Evolutionary conservation across 352 stramenopile genomes (phyloP), one percentile per base, ranked within the genome.

Genomic region (Globisporangium orthogonon): DNA sequence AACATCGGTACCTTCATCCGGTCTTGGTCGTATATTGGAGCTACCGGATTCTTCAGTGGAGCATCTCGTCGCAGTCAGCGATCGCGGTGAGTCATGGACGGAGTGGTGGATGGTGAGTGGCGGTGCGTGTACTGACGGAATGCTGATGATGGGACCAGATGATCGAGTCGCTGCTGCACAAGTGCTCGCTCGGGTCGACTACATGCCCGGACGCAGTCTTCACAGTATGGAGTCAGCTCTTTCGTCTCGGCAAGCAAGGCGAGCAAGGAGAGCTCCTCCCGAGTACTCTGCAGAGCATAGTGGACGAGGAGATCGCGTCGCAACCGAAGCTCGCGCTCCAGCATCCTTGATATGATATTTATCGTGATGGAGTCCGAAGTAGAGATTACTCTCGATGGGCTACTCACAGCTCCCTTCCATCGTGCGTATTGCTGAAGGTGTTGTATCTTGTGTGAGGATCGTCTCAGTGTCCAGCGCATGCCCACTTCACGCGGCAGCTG

Each of bases 11-110:
- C 41, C 51, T 89, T 2, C 81, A 91, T 40, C 81, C 81, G 28
- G 47, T 91, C 0, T 52, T 91, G 15, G 59, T 82, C 17, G 56
- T 78, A 3, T 88, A 91, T 53, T 91, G 81, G 81, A 72, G 65
- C 17, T 88, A 83, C 50, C 69, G 71, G 29, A 64, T 91, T 33
- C 58, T 91, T 23, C 71, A 86, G 33, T 91, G 78, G 78, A 85
- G 71, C 55, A 58, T 86, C 7, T 89, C 81, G 7, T 70, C 62
- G 41, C 71, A 70, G 58, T 70, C 78, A 53, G 81, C 65, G 37
- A 73, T 91, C 14, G 74, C 67, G 49, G 81, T 91, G 69, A 51
- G 70, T 52, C 11, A 35, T 17, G 13, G 23, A 29, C 14, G 41
- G 23, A 7, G 41, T 46, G 14, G 14, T 18, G 41, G 17, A 11